Evolutionary conservation across 495 filamentous ascomycete genomes (phyloP).

Genomic region (Thermochaetoides thermophila): DNA sequence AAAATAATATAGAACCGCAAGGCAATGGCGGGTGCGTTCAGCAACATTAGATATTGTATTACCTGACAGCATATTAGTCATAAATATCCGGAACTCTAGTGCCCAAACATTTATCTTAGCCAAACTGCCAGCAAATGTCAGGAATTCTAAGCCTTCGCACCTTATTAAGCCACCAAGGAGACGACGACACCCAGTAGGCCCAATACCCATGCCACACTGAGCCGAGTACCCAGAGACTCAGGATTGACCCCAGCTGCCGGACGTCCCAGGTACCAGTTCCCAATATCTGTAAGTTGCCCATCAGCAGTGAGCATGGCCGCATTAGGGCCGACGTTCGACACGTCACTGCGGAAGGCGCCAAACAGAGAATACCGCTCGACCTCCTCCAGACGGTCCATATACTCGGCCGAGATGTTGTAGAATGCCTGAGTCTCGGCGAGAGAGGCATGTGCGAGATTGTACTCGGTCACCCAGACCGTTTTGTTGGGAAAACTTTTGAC

Average conservation of each 20-base stretch:
- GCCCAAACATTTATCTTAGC: too few species aligned
- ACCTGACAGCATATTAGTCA: too few species aligned
- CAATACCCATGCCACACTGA: too few species aligned
- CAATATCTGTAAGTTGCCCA: conserved; percentile 55
- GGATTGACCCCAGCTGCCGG: conserved; percentile 34
- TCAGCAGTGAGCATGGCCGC: conserved; percentile 46
- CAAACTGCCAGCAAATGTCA: too few species aligned
- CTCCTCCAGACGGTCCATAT: conserved; percentile 46
- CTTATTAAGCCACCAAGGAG: not conserved
- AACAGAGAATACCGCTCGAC: conserved; percentile 58
- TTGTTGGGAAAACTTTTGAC: conserved; percentile 38
- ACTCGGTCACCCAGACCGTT: conserved; percentile 62
- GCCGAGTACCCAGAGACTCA: too few species aligned
- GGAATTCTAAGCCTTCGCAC: too few species aligned
- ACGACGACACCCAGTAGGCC: not conserved
- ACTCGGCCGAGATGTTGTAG: conserved; percentile 47
- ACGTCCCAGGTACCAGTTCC: conserved; percentile 56
- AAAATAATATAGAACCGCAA: too few species aligned
- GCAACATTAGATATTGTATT: too few species aligned
- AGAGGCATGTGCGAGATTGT: conserved; percentile 35
- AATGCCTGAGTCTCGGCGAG: conserved; percentile 44
- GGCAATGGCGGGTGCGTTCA: too few species aligned
- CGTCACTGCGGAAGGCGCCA: conserved; percentile 50
- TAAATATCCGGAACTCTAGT: too few species aligned
- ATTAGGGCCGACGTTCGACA: conserved; percentile 55